Conservation (phyloP, 768 basidiomycete species). For the Sistotremastrum suecicum region DNA sequence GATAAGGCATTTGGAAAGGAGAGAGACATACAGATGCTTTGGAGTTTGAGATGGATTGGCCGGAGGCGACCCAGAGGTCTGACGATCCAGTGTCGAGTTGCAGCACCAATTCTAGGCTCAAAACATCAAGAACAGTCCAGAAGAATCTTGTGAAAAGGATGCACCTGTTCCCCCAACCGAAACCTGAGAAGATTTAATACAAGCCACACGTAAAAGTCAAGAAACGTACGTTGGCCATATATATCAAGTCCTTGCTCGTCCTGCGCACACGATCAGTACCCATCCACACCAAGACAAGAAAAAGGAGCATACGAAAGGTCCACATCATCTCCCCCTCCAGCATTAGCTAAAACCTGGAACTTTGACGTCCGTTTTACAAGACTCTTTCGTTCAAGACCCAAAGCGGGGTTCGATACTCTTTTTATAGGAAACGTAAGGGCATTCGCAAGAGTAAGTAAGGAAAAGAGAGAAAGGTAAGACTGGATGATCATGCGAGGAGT, state of each 20-base stretch:
- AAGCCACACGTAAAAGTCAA: conserved; percentile 1
- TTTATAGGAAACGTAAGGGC: no score
- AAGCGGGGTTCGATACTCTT: no score
- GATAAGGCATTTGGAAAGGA: not conserved
- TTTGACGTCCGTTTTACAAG: no score
- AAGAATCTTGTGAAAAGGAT: conserved; percentile 10
- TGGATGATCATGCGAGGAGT: no score
- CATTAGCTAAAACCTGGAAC: conserved; percentile 1
- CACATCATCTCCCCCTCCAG: conserved; percentile 19
- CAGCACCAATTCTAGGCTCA: conserved; percentile 42
- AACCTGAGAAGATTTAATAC: conserved; percentile 28
- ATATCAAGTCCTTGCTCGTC: conserved; percentile 63
- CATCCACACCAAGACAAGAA: no score
- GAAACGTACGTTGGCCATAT: conserved; percentile 55
- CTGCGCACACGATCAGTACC: conserved; percentile 22
- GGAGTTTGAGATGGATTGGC: conserved; percentile 30
- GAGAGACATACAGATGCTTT: not conserved
- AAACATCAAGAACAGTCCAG: conserved; percentile 2
- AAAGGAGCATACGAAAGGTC: conserved; percentile 28
- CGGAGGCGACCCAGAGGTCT: conserved; percentile 61
- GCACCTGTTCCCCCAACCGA: conserved; percentile 48
- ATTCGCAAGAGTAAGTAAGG: no score
- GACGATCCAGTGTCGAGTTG: conserved; percentile 81
- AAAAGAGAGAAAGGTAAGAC: no score
- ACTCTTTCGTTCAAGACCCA: no score